Percentiles rank a stretch among this genome's conserved stretches.
Conservation (phyloP, 805 yeast genomes). For the Schwanniomyces sp. region DNA sequence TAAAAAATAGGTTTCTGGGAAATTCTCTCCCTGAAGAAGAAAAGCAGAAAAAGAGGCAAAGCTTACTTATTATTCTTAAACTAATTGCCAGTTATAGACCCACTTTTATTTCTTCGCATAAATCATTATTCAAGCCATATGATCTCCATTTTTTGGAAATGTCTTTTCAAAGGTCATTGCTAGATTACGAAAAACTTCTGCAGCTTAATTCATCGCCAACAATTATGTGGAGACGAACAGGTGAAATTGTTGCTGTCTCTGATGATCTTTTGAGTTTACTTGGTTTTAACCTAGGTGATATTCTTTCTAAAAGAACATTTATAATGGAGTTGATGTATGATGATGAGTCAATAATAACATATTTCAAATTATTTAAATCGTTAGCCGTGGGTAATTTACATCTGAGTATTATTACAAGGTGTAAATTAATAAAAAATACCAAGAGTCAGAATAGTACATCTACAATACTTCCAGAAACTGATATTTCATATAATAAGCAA, state of each 20-base stretch:
- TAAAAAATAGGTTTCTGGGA: slow-evolving; percentile 58
- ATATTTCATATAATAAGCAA: slow-evolving; percentile 15
- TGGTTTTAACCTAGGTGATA: slow-evolving; percentile 58
- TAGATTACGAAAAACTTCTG: slow-evolving; percentile 45
- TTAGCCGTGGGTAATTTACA: slow-evolving; percentile 69
- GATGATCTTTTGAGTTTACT: slow-evolving; percentile 71
- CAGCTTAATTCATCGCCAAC: slow-evolving; percentile 72
- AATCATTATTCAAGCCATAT: slow-evolving; percentile 63
- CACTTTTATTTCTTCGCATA: slow-evolving; percentile 73
- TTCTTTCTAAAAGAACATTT: slow-evolving; percentile 59
- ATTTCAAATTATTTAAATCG: slow-evolving; percentile 68
- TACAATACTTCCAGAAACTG: slow-evolving; percentile 10
- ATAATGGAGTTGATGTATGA: slow-evolving; percentile 78
- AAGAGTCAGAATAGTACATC: slow-evolving; percentile 9
- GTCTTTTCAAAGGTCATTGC: slow-evolving; percentile 43
- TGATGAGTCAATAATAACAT: slow-evolving; percentile 69
- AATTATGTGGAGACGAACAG: slow-evolving; percentile 82
- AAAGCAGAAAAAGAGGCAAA: slow-evolving; percentile 28
- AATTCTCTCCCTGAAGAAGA: slow-evolving; percentile 33
- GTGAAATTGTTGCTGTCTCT: slow-evolving; percentile 78
- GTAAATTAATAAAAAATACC: slow-evolving; percentile 42
- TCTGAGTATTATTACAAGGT: slow-evolving; percentile 51
- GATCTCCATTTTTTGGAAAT: slow-evolving; percentile 57
- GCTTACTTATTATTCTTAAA: slow-evolving; percentile 47
- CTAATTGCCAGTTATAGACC: slow-evolving; percentile 69